Conservation (phyloP, 495 filamentous ascomycete species). For the Margaritispora aquatica region DNA sequence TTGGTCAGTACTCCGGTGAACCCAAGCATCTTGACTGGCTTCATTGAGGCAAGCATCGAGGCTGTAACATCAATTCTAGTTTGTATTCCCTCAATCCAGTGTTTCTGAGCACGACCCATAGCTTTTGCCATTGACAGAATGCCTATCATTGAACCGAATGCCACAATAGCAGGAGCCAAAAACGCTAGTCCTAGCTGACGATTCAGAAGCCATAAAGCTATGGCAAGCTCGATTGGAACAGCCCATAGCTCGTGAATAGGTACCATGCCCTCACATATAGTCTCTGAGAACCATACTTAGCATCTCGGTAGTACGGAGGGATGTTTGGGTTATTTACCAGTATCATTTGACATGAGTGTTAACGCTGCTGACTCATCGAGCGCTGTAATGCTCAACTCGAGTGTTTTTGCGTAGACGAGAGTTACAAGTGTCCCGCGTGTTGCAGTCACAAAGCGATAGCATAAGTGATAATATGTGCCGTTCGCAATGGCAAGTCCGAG, state of each 20-base stretch:
- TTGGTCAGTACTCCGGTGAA: constrained; percentile 20
- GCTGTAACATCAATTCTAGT: constrained; percentile 29
- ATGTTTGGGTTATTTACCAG: constrained; percentile 25
- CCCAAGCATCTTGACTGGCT: constrained; percentile 33
- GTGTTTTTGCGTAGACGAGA: constrained; percentile 50
- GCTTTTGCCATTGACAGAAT: constrained; percentile 34
- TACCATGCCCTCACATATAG: constrained; percentile 35
- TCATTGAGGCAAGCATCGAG: constrained; percentile 30
- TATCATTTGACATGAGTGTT: constrained; percentile 49
- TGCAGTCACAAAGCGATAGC: constrained; percentile 40
- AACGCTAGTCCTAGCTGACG: constrained; percentile 23
- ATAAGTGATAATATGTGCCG: constrained; percentile 37
- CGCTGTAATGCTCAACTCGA: constrained; percentile 36
- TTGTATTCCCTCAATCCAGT: constrained; percentile 37
- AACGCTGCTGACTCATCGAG: constrained; percentile 46
- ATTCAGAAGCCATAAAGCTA: constrained; percentile 25
- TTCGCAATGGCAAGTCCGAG: constrained; percentile 45
- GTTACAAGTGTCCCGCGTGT: constrained; percentile 48
- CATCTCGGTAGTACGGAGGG: background rate
- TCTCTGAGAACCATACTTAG: constrained; percentile 27
- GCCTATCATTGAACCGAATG: constrained; percentile 36
- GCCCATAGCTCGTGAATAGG: constrained; percentile 53
- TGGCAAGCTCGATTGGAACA: constrained; percentile 22
- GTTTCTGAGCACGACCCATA: constrained; percentile 34
- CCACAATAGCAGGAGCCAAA: constrained; percentile 26